phyloP scores from a whole-genome alignment of 768 basidiomycete species.

The Agrocybe praecox region DNA sequence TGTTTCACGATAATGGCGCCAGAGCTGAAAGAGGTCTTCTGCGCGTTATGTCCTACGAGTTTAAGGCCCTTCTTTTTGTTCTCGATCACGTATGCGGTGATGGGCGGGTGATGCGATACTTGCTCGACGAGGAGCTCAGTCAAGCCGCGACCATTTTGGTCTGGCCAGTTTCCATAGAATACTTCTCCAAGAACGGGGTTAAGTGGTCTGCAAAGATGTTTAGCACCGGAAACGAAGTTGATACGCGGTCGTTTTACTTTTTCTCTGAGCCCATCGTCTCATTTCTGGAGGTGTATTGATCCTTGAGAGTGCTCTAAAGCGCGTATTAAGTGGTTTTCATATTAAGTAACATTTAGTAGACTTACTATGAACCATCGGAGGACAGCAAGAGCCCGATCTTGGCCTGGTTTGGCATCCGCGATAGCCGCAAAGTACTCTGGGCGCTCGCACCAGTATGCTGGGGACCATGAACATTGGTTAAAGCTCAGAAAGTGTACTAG shows the following conservation, averaged over 20 bases:
- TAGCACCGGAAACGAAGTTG: constrained; percentile 4
- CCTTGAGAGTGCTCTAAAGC: constrained; percentile 80
- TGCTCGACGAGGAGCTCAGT: constrained; percentile 90
- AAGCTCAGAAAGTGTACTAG: constrained; percentile 2
- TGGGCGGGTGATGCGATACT: constrained; percentile 94
- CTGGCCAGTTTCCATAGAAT: constrained; percentile 91
- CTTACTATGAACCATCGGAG: constrained; percentile 93
- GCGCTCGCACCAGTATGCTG: constrained; percentile 97
- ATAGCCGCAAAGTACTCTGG: constrained; percentile 90
- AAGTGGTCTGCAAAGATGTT: constrained; percentile 62
- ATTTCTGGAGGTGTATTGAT: constrained; percentile 93
- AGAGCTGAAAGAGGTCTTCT: constrained; percentile 91
- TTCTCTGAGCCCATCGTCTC: constrained; percentile 98
- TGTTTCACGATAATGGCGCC: constrained; percentile 89
- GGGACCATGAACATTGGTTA: constrained; percentile 5
- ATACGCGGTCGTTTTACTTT: constrained; percentile 58
- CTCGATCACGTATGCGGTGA: constrained; percentile 86
- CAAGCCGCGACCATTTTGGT: constrained; percentile 69
- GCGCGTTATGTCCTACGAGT: constrained; percentile 87
- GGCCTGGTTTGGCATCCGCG: constrained; percentile 70
- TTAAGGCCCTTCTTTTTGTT: constrained; percentile 77
- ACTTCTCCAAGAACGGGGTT: constrained; percentile 94
- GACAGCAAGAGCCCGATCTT: constrained; percentile 79
- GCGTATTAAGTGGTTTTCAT: neutral
- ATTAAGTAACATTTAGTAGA: constrained; percentile 7